Conservation (phyloP, 2,329 filamentous ascomycete species). For the Aspergillaceae sp. region DNA sequence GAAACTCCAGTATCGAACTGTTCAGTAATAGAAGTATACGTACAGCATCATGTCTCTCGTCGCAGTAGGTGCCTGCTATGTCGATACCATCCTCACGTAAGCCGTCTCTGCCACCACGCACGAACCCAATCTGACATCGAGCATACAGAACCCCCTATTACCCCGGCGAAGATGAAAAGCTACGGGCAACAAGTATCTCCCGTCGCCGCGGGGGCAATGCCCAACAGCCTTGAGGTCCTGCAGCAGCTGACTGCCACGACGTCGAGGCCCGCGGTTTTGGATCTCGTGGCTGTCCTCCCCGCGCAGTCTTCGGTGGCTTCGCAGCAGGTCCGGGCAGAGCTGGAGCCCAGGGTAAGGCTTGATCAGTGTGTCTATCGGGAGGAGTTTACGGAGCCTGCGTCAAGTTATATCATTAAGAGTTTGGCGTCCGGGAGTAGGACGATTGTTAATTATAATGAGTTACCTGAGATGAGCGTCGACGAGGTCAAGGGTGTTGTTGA, state of each 20-base stretch:
- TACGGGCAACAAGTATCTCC: slow-evolving; percentile 53
- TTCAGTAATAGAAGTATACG: not conserved
- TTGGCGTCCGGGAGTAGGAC: slow-evolving; percentile 53
- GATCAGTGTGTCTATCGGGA: slow-evolving; percentile 53
- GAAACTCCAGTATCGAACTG: not conserved
- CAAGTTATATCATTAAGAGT: slow-evolving; percentile 62
- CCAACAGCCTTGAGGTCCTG: slow-evolving; percentile 63
- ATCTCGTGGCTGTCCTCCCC: slow-evolving; percentile 46
- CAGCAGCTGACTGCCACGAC: slow-evolving; percentile 47
- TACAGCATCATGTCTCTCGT: slow-evolving; percentile 46
- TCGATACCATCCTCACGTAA: slow-evolving; percentile 62
- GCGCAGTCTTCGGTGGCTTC: slow-evolving; percentile 44
- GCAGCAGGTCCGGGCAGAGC: slow-evolving; percentile 46
- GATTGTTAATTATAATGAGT: slow-evolving; percentile 60
- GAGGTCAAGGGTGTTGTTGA: slow-evolving; percentile 49
- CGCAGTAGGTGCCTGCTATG: slow-evolving; percentile 59
- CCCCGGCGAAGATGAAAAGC: slow-evolving; percentile 63
- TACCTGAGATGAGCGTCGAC: slow-evolving; percentile 56
- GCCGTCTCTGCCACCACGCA: slow-evolving; percentile 8
- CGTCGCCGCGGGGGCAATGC: slow-evolving; percentile 63
- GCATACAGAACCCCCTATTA: slow-evolving; percentile 42
- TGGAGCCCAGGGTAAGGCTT: slow-evolving; percentile 45
- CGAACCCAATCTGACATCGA: not conserved
- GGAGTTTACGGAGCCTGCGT: slow-evolving; percentile 49
- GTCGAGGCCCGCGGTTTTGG: slow-evolving; percentile 16